Evolutionary conservation across 305 asterid genomes (phyloP).

Genomic region (Fraxinus angustifolia): DNA sequence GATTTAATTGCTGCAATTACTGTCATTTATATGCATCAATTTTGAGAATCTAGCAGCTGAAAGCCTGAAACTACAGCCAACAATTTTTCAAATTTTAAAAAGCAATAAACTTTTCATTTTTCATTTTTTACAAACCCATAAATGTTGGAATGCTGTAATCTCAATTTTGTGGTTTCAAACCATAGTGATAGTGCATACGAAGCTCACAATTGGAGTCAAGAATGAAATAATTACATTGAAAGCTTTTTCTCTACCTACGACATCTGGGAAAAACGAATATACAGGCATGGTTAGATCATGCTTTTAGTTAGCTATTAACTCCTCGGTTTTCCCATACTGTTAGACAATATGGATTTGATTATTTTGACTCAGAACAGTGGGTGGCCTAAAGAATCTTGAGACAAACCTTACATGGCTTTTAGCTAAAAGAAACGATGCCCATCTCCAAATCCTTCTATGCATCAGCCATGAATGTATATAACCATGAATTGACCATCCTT

Average conservation of each 20-base stretch:
- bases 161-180: neutral
- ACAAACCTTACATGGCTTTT: neutral
- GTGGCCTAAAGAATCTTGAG: conserved; percentile 1
- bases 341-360: neutral
- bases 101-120: neutral
- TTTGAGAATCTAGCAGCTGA: neutral
- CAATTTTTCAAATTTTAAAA: neutral
- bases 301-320: neutral
- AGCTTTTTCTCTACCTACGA: neutral
- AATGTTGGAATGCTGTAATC: neutral
- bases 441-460: neutral
- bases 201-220: neutral
- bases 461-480: neutral
- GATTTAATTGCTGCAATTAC: neutral
- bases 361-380: neutral
- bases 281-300: neutral
- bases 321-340: neutral
- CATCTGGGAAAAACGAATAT: neutral
- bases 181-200: neutral
- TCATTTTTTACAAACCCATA: neutral
- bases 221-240: neutral
- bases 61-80: neutral
- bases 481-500: neutral
- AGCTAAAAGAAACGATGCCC: neutral
- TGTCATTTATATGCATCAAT: neutral